Conservation (phyloP, 768 basidiomycete species). For the Podaxis mareebaensis region DNA sequence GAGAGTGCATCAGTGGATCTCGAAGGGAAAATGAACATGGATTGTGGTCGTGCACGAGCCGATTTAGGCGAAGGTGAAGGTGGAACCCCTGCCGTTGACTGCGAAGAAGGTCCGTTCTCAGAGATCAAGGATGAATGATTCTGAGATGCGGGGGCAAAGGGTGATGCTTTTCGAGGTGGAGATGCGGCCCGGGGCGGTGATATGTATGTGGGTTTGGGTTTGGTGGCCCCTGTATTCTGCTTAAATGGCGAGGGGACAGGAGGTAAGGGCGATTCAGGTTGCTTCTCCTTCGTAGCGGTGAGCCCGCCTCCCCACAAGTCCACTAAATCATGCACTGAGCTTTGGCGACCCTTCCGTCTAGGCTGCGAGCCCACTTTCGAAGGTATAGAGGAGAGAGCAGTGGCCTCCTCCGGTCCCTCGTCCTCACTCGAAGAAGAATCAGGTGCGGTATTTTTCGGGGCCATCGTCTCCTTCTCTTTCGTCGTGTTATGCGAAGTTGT, state of each 20-base stretch:
- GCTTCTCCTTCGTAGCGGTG: constrained; percentile 41
- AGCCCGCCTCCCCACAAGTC: constrained; percentile 72
- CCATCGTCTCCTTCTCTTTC: constrained; percentile 22
- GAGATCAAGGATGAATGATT: neutral
- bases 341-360: constrained; percentile 61
- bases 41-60: constrained; percentile 69
- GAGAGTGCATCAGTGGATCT: constrained; percentile 44
- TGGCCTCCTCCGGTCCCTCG: constrained; percentile 54
- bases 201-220: constrained; percentile 6
- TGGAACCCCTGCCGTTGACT: constrained; percentile 20
- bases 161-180: constrained; percentile 11
- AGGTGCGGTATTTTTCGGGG: constrained; percentile 25
- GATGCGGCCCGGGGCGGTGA: constrained; percentile 16
- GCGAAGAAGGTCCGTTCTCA: constrained; percentile 21
- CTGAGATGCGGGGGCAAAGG: neutral
- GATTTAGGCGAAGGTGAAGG: constrained; percentile 24
- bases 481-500: constrained; percentile 16
- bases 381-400: constrained; percentile 26
- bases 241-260: constrained; percentile 1
- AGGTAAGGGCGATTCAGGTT: constrained; percentile 19
- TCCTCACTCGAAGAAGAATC: constrained; percentile 52
- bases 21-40: constrained; percentile 74
- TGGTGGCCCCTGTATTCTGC: constrained; percentile 4
- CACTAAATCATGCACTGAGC: constrained; percentile 82
- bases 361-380: constrained; percentile 27